These are phyloP conservation scores for Funneliformis geosporum DNA, from an alignment of 192 early-diverging fungal species.

Conservation along the genomic window DNA sequence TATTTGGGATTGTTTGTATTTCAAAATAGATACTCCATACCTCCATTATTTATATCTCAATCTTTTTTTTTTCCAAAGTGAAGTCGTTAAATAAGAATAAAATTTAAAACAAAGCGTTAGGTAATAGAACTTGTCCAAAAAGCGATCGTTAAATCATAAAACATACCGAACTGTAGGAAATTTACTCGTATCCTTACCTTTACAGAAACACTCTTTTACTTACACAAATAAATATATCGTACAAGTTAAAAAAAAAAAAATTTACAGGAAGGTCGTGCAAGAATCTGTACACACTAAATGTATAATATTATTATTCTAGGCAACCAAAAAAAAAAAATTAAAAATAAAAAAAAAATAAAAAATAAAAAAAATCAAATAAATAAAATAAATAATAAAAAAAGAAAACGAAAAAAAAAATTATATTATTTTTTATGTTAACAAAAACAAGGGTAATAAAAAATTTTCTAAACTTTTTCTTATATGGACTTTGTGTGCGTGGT, in stretches of 20 bases:
- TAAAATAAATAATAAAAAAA: constrained; percentile 22
- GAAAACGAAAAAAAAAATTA: constrained; percentile 23
- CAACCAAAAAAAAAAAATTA: constrained; percentile 11
- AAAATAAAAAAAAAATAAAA: constrained; percentile 25
- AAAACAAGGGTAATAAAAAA: background rate
- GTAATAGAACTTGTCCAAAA: background rate
- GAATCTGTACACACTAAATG: constrained; percentile 24
- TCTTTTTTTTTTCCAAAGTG: background rate
- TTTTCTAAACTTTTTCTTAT: constrained; percentile 8
- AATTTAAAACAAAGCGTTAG: background rate
- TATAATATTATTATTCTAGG: constrained; percentile 2
- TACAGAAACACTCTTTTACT: constrained; percentile 33
- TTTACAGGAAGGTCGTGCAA: constrained; percentile 20
- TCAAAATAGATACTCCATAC: background rate
- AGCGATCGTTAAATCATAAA: background rate
- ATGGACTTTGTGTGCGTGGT: constrained; percentile 12
- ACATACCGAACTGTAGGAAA: background rate
- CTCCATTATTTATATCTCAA: constrained; percentile 22
- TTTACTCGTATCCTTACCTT: constrained; percentile 25
- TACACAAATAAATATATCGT: constrained; percentile 37
- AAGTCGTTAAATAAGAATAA: background rate
- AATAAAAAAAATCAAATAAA: background rate
- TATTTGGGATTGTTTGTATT: background rate
- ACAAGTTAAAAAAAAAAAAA: constrained; percentile 31
- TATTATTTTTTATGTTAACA: constrained; percentile 5